Conservation (phyloP, 2,329 filamentous ascomycete species). For the Aspergillus terreus region DNA sequence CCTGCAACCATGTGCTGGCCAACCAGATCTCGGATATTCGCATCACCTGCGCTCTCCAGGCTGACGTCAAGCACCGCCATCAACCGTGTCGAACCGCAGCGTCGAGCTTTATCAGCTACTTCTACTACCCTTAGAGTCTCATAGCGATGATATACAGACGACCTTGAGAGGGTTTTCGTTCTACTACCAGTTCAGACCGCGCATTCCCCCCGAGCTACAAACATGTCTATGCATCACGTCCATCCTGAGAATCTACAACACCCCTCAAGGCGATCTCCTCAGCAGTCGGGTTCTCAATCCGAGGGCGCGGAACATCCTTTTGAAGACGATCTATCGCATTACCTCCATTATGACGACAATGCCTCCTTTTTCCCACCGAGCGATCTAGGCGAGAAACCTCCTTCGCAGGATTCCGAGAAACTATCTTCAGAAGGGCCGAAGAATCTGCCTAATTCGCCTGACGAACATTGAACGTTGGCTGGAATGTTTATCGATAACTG, state of each 20-base stretch:
- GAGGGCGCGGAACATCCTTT: neutral
- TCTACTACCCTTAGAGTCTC: neutral
- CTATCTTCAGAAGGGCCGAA: neutral
- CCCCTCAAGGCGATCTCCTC: neutral
- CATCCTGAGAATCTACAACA: neutral
- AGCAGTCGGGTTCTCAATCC: neutral
- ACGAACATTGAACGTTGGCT: neutral
- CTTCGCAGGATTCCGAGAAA: neutral
- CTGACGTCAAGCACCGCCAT: slow-evolving; percentile 4
- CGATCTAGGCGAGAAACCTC: slow-evolving; percentile 21
- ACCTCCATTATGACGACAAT: slow-evolving; percentile 35
- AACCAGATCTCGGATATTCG: neutral
- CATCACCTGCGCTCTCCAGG: neutral
- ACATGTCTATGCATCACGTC: neutral
- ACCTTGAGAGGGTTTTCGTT: no score
- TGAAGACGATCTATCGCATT: slow-evolving; percentile 25
- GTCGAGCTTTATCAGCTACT: neutral
- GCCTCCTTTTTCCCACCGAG: slow-evolving; percentile 32
- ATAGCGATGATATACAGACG: no score
- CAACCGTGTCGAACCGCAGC: neutral
- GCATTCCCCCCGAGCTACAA: no score
- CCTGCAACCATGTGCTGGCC: neutral
- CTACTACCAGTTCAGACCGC: no score
- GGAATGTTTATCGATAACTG: no score
- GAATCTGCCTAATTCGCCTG: neutral